Evolutionary conservation across 73 alveolate species (phyloP).

Genomic region (Strombidium stylifer): DNA sequence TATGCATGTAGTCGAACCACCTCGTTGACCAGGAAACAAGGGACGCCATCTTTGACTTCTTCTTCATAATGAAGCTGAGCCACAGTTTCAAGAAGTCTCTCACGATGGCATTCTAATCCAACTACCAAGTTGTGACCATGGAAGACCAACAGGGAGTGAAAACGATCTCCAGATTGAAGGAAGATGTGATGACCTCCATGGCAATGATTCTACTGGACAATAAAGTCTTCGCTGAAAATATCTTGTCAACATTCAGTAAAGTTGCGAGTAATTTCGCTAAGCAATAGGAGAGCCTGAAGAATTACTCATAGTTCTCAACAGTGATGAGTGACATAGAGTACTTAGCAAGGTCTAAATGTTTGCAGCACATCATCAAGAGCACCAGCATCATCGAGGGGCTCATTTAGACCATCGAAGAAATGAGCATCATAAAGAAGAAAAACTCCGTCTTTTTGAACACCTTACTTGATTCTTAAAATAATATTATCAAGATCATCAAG

Average conservation of each 20-base stretch:
- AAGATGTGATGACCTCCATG: slow-evolving; percentile 41
- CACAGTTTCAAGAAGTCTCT: slow-evolving; percentile 32
- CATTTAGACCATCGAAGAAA: not conserved
- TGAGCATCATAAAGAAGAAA: slow-evolving; percentile 1
- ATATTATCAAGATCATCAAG: slow-evolving; percentile 1
- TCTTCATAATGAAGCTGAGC: slow-evolving; percentile 33
- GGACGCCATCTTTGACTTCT: slow-evolving; percentile 2
- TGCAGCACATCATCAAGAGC: not conserved
- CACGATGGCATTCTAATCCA: slow-evolving; percentile 25
- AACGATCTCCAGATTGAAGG: slow-evolving; percentile 36
- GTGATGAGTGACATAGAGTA: slow-evolving; percentile 14
- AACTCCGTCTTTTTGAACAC: slow-evolving; percentile 1
- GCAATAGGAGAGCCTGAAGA: not conserved
- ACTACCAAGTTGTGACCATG: not conserved
- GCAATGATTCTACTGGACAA: slow-evolving; percentile 35
- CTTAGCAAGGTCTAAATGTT: slow-evolving; percentile 11
- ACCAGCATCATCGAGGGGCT: slow-evolving; percentile 30
- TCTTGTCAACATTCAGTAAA: not conserved
- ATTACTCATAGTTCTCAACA: not conserved
- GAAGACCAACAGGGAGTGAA: not conserved
- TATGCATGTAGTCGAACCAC: slow-evolving; percentile 1
- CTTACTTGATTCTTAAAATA: not conserved
- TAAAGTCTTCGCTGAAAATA: not conserved
- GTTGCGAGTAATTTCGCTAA: too few species aligned
- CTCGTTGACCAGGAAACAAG: not conserved